These are phyloP conservation scores for Neurospora sp. DNA, from an alignment of 495 filamentous ascomycete genomes.

Conservation along the genomic window DNA sequence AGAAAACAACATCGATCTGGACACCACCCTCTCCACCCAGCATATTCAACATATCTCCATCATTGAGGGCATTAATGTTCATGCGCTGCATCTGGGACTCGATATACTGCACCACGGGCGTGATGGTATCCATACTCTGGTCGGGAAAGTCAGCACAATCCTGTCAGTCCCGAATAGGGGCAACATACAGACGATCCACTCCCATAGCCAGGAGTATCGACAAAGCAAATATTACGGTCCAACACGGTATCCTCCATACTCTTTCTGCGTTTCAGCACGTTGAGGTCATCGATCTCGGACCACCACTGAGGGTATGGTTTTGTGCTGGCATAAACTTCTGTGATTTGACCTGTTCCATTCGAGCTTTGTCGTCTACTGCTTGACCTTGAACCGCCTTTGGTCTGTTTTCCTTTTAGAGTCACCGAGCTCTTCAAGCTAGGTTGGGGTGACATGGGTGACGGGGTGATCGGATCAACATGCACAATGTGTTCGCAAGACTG, in stretches of 20 bases:
- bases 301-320: constrained; percentile 90
- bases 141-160: constrained; percentile 1
- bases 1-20: constrained; percentile 84
- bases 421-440: constrained; percentile 12
- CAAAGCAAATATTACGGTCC: constrained; percentile 90
- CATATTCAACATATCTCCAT: constrained; percentile 68
- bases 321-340: constrained; percentile 87
- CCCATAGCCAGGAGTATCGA: constrained; percentile 77
- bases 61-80: constrained; percentile 48
- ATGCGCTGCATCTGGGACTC: constrained; percentile 61
- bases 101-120: constrained; percentile 64
- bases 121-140: constrained; percentile 54
- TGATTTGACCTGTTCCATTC: constrained; percentile 42
- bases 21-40: constrained; percentile 78
- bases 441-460: constrained; percentile 23
- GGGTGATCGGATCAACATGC: constrained; percentile 73
- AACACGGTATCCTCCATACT: constrained; percentile 73
- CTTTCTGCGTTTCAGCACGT: constrained; percentile 60
- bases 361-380: not conserved
- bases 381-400: not conserved
- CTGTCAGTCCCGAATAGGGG: not conserved
- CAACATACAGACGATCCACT: constrained; percentile 46
- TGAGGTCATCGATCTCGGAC: constrained; percentile 76
- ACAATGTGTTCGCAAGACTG: constrained; percentile 95
- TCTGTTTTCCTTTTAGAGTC: not conserved